A percentile compares a stretch with the other conserved stretches of the same genome.
Conservation (phyloP, 2,329 filamentous ascomycete genomes). For the Aspergillus alliaceus region DNA sequence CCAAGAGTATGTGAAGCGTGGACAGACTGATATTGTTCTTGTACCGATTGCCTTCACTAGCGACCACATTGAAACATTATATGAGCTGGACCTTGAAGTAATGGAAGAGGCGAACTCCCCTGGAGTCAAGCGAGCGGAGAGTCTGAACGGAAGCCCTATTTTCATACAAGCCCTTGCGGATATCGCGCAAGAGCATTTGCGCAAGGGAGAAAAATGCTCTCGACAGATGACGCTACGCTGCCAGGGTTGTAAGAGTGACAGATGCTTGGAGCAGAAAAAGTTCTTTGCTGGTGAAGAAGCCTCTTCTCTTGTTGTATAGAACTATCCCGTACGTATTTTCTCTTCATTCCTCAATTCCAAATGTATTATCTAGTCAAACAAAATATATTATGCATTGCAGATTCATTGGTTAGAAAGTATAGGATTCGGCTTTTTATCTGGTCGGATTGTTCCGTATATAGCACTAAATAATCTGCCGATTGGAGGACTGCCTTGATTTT, state of each 20-base stretch:
- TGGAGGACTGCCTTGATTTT: too few species aligned
- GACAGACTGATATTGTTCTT: slow-evolving; percentile 84
- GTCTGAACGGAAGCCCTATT: slow-evolving; percentile 82
- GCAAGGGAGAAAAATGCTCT: slow-evolving; percentile 69
- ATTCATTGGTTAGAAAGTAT: neutral
- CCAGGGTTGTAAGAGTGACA: slow-evolving; percentile 87
- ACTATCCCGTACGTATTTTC: too few species aligned
- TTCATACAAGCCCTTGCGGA: slow-evolving; percentile 91
- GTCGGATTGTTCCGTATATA: too few species aligned
- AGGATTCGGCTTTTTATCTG: too few species aligned
- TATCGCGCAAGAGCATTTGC: slow-evolving; percentile 77
- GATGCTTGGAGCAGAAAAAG: slow-evolving; percentile 72
- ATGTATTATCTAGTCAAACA: too few species aligned
- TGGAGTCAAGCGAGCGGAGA: slow-evolving; percentile 87
- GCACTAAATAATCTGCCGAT: too few species aligned
- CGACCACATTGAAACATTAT: slow-evolving; percentile 98
- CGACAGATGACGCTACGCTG: slow-evolving; percentile 87
- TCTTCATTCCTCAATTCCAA: too few species aligned
- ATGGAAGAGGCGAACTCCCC: slow-evolving; percentile 77
- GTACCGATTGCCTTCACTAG: slow-evolving; percentile 97
- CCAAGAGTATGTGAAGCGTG: slow-evolving; percentile 83
- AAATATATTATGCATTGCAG: neutral
- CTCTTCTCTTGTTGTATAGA: slow-evolving; percentile 35
- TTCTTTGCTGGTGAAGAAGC: slow-evolving; percentile 57
- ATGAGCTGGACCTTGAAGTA: slow-evolving; percentile 90